Conservation (phyloP, 2,329 filamentous ascomycete species). For the Bipolaris bicolor region DNA sequence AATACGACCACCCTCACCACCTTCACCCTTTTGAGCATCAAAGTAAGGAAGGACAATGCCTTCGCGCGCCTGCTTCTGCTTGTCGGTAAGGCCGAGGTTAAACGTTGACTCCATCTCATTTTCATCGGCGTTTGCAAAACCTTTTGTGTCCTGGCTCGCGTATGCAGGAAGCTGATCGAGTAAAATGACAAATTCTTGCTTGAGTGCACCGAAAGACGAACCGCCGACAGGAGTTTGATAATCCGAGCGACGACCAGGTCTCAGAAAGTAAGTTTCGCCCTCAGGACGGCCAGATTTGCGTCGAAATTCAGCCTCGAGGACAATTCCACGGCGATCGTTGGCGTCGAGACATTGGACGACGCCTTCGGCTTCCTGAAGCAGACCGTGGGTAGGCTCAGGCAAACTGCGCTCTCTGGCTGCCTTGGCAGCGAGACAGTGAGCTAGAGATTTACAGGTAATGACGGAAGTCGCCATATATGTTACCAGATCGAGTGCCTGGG, state of each 20-base stretch:
- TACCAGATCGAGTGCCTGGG: constrained; percentile 69
- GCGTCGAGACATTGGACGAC: constrained; percentile 70
- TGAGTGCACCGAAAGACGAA: constrained; percentile 42
- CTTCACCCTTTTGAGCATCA: constrained; percentile 82
- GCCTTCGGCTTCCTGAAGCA: constrained; percentile 79
- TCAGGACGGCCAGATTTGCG: constrained; percentile 81
- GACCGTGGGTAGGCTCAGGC: constrained; percentile 77
- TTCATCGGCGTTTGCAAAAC: constrained; percentile 32
- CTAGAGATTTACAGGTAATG: constrained; percentile 73
- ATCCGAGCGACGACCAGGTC: constrained; percentile 22
- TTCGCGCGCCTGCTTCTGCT: constrained; percentile 84
- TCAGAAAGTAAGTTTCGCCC: constrained; percentile 68
- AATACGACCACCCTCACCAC: constrained; percentile 88
- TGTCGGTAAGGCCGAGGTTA: constrained; percentile 83
- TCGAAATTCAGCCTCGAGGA: constrained; percentile 85
- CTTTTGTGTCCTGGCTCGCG: constrained; percentile 19
- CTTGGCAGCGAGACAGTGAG: constrained; percentile 75
- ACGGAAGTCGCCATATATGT: constrained; percentile 89
- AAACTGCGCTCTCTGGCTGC: constrained; percentile 77
- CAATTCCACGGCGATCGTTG: constrained; percentile 64
- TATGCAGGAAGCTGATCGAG: constrained; percentile 72
- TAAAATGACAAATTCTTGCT: constrained; percentile 62
- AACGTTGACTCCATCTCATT: constrained; percentile 70
- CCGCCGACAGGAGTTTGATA: constrained; percentile 22
- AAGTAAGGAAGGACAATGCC: constrained; percentile 94